Conservation (phyloP, 768 basidiomycete species). For the Suillus variegatus region DNA sequence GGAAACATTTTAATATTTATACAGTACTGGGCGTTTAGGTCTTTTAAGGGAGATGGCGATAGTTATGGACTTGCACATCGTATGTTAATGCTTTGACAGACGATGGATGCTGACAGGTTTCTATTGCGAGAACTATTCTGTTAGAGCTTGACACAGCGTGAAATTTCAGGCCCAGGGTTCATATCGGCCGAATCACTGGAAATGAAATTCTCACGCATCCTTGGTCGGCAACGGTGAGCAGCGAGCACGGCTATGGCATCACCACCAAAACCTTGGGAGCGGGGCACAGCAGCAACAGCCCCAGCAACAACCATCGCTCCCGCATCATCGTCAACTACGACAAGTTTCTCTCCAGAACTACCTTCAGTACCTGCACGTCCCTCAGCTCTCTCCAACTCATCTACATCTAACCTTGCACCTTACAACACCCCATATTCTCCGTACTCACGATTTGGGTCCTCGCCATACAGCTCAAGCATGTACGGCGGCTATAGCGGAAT, state of each 20-base stretch:
- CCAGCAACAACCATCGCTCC: slow-evolving; percentile 26
- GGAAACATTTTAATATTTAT: too few species aligned
- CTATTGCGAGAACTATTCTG: too few species aligned
- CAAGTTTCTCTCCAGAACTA: slow-evolving; percentile 27
- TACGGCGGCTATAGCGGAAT: slow-evolving; percentile 47
- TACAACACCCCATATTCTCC: slow-evolving; percentile 49
- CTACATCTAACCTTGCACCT: slow-evolving; percentile 34
- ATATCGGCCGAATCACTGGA: too few species aligned
- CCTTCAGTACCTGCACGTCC: slow-evolving; percentile 68
- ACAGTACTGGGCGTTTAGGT: too few species aligned
- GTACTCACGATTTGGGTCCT: slow-evolving; percentile 36
- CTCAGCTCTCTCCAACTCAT: slow-evolving; percentile 44
- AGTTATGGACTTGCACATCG: too few species aligned
- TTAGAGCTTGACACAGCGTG: too few species aligned
- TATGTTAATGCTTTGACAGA: too few species aligned
- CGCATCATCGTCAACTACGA: slow-evolving; percentile 20
- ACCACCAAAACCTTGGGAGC: slow-evolving; percentile 92
- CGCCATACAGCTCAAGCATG: slow-evolving; percentile 33
- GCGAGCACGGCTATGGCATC: slow-evolving; percentile 52
- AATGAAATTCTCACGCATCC: too few species aligned
- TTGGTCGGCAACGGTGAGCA: not conserved
- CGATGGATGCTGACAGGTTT: too few species aligned
- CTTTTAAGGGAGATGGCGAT: too few species aligned
- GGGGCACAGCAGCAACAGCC: slow-evolving; percentile 42
- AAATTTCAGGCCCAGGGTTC: too few species aligned